Conservation (phyloP, 768 basidiomycete species). For the Chalciporus sphaerocephalus region DNA sequence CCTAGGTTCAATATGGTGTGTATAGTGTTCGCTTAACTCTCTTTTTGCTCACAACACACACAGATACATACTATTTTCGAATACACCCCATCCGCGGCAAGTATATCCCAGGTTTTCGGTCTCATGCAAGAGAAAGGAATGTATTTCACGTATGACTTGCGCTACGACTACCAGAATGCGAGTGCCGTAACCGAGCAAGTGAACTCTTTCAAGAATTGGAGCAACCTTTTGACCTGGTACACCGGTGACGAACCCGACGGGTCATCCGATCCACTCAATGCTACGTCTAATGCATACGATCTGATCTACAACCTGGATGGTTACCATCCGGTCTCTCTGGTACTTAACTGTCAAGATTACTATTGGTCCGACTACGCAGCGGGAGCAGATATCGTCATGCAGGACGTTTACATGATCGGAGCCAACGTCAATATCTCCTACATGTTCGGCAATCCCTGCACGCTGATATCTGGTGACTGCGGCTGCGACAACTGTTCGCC, state of each 20-base stretch:
- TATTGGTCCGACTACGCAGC: constrained; percentile 53
- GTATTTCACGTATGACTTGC: constrained; percentile 83
- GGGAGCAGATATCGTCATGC: constrained; percentile 67
- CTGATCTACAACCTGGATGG: constrained; percentile 59
- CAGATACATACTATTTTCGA: constrained; percentile 69
- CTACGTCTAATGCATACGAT: constrained; percentile 45
- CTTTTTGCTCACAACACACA: constrained; percentile 5
- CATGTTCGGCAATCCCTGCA: constrained; percentile 59
- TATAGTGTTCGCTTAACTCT: neutral
- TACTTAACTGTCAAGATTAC: constrained; percentile 64
- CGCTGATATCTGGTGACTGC: constrained; percentile 62
- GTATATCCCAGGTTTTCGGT: constrained; percentile 45
- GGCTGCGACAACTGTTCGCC: constrained; percentile 62
- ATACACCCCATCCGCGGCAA: constrained; percentile 52
- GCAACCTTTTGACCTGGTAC: constrained; percentile 69
- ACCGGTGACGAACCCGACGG: constrained; percentile 74
- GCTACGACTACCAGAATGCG: constrained; percentile 59
- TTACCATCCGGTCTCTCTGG: constrained; percentile 63
- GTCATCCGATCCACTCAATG: constrained; percentile 59
- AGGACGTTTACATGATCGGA: constrained; percentile 47
- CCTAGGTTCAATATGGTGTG: constrained; percentile 28
- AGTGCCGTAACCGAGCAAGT: constrained; percentile 62
- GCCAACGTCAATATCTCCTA: constrained; percentile 63
- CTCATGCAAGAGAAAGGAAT: constrained; percentile 58
- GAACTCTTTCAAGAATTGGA: constrained; percentile 57